phyloP scores from a whole-genome alignment of 495 filamentous ascomycete genomes.

The Daldinia decipiens region DNA sequence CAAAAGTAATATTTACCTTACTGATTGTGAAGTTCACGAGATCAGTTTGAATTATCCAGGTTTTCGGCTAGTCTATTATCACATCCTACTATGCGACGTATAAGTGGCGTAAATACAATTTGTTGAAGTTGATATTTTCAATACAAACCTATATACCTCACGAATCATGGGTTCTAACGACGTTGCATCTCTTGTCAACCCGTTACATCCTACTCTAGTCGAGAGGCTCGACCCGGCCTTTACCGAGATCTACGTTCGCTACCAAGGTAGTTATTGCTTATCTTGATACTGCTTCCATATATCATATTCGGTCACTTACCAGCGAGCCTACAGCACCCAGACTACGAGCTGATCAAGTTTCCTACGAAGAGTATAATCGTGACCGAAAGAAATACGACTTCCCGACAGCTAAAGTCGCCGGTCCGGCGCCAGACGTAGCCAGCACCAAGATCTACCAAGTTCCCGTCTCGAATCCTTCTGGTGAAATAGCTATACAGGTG shows the following conservation, averaged over 20 bases:
- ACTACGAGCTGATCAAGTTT: conserved; percentile 51
- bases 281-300: background rate
- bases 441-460: conserved; percentile 48
- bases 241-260: conserved; percentile 50
- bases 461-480: conserved; percentile 47
- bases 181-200: conserved; percentile 41
- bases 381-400: conserved; percentile 50
- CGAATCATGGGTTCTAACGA: conserved; percentile 44
- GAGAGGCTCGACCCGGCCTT: conserved; percentile 49
- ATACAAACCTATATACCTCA: conserved; percentile 20
- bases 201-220: conserved; percentile 47
- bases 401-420: conserved; percentile 41
- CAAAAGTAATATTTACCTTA: conserved; percentile 8
- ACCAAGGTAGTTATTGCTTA: conserved; percentile 52
- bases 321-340: conserved; percentile 14
- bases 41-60: background rate
- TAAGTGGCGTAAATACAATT: conserved; percentile 10
- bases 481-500: conserved; percentile 50
- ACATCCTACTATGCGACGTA: conserved; percentile 4
- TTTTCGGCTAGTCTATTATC: background rate
- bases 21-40: background rate
- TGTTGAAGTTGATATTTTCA: conserved; percentile 9
- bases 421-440: conserved; percentile 45
- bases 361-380: conserved; percentile 51
- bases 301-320: conserved; percentile 19